Conservation (phyloP, 805 yeast genomes). For the Yarrowia keelungensis region DNA sequence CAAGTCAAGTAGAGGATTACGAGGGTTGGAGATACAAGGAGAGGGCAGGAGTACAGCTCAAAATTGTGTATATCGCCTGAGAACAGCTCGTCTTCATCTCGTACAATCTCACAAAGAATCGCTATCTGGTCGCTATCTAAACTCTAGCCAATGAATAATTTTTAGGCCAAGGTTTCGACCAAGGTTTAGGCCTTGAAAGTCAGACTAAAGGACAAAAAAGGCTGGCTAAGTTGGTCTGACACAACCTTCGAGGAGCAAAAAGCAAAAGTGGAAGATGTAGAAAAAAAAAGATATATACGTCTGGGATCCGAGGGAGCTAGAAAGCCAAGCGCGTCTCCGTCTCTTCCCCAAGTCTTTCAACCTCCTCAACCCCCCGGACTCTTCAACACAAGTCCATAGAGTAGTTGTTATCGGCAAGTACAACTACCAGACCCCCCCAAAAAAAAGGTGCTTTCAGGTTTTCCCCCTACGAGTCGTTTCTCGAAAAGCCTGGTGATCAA, state of each 20-base stretch:
- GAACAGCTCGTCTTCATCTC: too few species aligned
- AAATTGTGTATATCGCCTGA: too few species aligned
- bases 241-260: not conserved
- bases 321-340: not conserved
- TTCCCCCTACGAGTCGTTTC: constrained; percentile 24
- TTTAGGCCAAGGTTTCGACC: constrained; percentile 5
- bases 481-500: constrained; percentile 23
- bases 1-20: too few species aligned
- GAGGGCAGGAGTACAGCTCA: not conserved
- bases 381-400: constrained; percentile 17
- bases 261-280: not conserved
- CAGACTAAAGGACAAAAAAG: constrained; percentile 6
- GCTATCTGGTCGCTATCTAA: constrained; percentile 18
- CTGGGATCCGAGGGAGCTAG: not conserved
- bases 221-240: constrained; percentile 19
- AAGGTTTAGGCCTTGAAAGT: constrained; percentile 12
- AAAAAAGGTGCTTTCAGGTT: constrained; percentile 23
- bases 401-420: constrained; percentile 9
- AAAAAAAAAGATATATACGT: constrained; percentile 14
- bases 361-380: not conserved
- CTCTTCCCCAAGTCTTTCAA: not conserved
- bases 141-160: constrained; percentile 19
- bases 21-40: not conserved
- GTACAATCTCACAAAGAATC: not conserved
- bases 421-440: not conserved